Percentiles rank a stretch among this genome's conserved stretches.
Evolutionary conservation across 352 stramenopile genomes (phyloP).

Genomic region (Thalassiosira livingstoniorum): DNA sequence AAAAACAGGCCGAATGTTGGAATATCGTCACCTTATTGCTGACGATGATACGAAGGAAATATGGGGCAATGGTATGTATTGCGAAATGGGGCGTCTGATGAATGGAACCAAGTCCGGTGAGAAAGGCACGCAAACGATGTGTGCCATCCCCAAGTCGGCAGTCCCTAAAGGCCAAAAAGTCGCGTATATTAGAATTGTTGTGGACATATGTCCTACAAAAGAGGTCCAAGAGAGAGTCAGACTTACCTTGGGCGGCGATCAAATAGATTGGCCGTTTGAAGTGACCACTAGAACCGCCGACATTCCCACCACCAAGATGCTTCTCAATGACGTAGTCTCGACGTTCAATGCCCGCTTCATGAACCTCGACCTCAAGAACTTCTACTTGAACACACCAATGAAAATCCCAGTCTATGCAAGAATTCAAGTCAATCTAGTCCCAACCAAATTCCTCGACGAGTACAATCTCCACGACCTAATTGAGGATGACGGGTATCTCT

Average conservation of each 20-base stretch:
- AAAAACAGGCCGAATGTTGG: constrained; percentile 8
- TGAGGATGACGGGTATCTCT: constrained; percentile 18
- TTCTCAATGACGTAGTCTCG: neutral
- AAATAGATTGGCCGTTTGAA: neutral
- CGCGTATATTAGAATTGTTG: constrained; percentile 45
- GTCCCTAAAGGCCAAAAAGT: constrained; percentile 22
- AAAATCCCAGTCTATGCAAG: constrained; percentile 37
- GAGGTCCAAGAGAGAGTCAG: constrained; percentile 33
- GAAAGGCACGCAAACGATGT: constrained; percentile 55
- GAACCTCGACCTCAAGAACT: constrained; percentile 1
- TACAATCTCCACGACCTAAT: constrained; percentile 34
- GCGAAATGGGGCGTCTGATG: constrained; percentile 15
- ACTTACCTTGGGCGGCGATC: constrained; percentile 46
- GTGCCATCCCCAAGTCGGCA: constrained; percentile 47
- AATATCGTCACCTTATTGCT: constrained; percentile 25
- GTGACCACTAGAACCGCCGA: neutral
- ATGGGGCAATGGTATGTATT: neutral
- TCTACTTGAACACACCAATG: constrained; percentile 46
- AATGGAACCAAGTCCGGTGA: neutral
- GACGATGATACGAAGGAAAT: neutral
- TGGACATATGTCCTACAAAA: constrained; percentile 31
- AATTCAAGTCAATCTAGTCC: constrained; percentile 18
- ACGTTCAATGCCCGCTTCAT: too few species aligned
- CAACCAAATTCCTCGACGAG: constrained; percentile 27
- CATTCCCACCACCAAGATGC: neutral